These are phyloP conservation scores for Fusarium sp. DNA, from an alignment of 2,329 filamentous ascomycete species.

Conservation along the genomic window DNA sequence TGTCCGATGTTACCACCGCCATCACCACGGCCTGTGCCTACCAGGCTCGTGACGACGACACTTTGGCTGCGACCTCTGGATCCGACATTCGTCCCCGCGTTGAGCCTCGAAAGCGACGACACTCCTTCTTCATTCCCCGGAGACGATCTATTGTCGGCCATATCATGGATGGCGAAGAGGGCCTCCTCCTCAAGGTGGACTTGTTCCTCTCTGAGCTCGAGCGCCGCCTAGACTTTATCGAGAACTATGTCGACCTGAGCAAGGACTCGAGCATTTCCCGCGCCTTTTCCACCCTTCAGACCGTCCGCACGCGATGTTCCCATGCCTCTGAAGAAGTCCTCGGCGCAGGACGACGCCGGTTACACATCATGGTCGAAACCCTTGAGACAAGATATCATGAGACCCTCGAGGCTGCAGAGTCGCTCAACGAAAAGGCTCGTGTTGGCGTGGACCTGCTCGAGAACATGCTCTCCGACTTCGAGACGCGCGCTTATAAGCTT, in stretches of 20 bases:
- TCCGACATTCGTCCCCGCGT: conserved; percentile 47
- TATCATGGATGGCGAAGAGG: conserved; percentile 69
- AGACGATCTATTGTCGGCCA: conserved; percentile 66
- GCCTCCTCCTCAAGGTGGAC: conserved; percentile 71
- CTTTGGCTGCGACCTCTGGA: conserved; percentile 53
- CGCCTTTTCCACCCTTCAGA: conserved; percentile 84
- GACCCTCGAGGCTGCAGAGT: conserved; percentile 81
- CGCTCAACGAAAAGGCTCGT: conserved; percentile 88
- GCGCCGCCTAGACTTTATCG: conserved; percentile 83
- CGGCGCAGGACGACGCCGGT: conserved; percentile 81
- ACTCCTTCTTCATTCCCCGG: conserved; percentile 65
- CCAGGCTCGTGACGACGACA: conserved; percentile 48
- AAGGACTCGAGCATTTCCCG: conserved; percentile 84
- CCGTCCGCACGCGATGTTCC: conserved; percentile 86
- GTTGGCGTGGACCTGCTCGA: conserved; percentile 89
- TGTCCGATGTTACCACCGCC: conserved; percentile 52
- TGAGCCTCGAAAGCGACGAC: conserved; percentile 54
- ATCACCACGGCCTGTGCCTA: conserved; percentile 51
- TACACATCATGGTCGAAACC: conserved; percentile 91
- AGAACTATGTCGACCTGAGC: conserved; percentile 83
- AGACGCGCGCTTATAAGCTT: conserved; percentile 80
- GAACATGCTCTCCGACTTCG: conserved; percentile 82
- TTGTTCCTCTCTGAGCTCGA: conserved; percentile 86
- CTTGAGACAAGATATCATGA: conserved; percentile 88
- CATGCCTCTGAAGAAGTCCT: conserved; percentile 90